Evolutionary conservation across 768 basidiomycete species (phyloP), one percentile per base, ranked within the genome.

Genomic region (Rhizopogon vesiculosus): DNA sequence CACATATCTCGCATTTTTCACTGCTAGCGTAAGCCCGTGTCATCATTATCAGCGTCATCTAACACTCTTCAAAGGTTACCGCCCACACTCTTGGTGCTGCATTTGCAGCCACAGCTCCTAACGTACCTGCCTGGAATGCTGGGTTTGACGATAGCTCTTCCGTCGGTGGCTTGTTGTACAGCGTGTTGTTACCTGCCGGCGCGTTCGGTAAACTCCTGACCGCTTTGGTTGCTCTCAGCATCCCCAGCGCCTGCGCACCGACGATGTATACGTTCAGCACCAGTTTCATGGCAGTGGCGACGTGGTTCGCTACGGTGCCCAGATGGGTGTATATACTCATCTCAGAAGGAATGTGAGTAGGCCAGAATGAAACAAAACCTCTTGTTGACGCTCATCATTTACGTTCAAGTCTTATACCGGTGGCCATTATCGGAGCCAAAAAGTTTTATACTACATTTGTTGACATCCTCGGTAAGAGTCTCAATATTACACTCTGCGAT

Each of bases 211-310:
- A 74, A 61, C 75, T 80, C 66, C 69, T 81, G 31, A 74, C 74
- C 0, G 76, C 79, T 39, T 58, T 85, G 22, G 69, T 83, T 44
- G 81, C 83, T 22, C 68, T 85, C 51, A 77, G 73, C 49, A 75
- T 83, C 38, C 76, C 79, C 9, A 79, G 78, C 56, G 82, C 83
- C 46, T 77, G 79, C 40, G 81, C 80, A 1, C 83, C 82, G 0
- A 81, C 81, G 40, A 81, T 84, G 72, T 85, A 85, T 64, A 77
- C 77, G 12, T 79, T 77, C 61, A 72, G 74, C 18, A 76, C 80
- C 18, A 77, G 76, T 43, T 64, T 77, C 53, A 76, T 77, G 76
- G 64, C 74, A 9, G 58, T 76, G 15, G 61, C 66, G 6, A 56
- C 56, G 8, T 66, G 65, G 60, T 70, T 75, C 45, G 58, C 64